Base-by-base conservation (phyloP, 495 filamentous ascomycete genomes). In the Antarctomyces pellizariae region DNA sequence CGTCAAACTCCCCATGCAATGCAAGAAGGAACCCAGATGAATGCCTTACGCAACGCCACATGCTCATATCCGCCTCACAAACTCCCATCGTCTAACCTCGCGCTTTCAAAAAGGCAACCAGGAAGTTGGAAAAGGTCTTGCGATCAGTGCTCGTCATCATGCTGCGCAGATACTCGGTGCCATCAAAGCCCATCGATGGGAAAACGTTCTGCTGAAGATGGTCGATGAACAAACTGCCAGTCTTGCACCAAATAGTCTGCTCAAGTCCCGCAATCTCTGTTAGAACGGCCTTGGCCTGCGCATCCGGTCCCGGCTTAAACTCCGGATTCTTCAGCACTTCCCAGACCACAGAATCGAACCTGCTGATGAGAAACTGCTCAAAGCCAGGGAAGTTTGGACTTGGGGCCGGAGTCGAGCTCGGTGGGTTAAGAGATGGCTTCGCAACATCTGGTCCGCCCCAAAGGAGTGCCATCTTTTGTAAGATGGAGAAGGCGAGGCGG, bases 341-440 rank as follows among this genome's bases (percentile, higher is more conserved):
- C 83, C 86, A 97, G 43, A 75, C 78, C 16, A 84, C 52, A 0
- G 77, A 63, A 10, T 89, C 78, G 50, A 97, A 84, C n/a, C 72
- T 64, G 14, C 67, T 57, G 28, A 92, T 75, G 52, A 89, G 75
- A 50, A 84, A 89, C 20, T 62, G 62, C 33, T 89, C 79, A 43
- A 99, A 95, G n/a, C 86, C 89, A 11, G 79, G 73, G 15, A 99
- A 66, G 11, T 44, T 46, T 0, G 61, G 59, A 2, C 47, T 35
- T 3, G 61, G 46, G 4, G 50, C 42, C 8, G 45, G 38, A 3
- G 38, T 42, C 4, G 52, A 48, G 1, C 51, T 40, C 8, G 57
- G 36, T 3, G 60, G 57, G 28, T 50, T 48, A 18, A 46, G 42
- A 16, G 48, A 46, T 19, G 61, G 62, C 7, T 54, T 64, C 6